Percentiles rank a stretch among this genome's conserved stretches.
phyloP scores from a whole-genome alignment of 2,329 filamentous ascomycete species.

The Cladosporium colombiae region DNA sequence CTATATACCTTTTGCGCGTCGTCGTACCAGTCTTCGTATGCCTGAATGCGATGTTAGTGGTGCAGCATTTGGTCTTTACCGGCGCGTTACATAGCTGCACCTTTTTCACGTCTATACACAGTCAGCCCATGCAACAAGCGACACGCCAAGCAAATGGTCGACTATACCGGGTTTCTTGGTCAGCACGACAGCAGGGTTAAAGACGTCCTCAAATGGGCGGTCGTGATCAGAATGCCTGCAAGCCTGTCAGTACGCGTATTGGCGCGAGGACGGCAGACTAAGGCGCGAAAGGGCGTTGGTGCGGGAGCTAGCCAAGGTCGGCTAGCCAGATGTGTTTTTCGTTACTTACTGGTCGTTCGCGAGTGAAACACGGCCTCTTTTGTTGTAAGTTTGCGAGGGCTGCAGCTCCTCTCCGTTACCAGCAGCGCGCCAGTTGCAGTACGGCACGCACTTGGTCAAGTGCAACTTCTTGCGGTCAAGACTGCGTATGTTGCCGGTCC shows the following conservation, averaged over 20 bases:
- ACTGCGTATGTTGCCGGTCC: constrained; percentile 36
- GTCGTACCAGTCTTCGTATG: constrained; percentile 8
- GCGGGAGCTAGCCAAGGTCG: background rate
- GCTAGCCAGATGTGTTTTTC: background rate
- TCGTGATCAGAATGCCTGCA: constrained; percentile 5
- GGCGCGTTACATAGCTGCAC: background rate
- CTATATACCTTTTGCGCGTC: background rate
- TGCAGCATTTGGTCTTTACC: background rate
- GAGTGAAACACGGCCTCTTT: background rate
- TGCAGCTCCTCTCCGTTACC: constrained; percentile 38
- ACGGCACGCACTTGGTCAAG: constrained; percentile 33
- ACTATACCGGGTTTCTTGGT: constrained; percentile 9
- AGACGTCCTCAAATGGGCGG: background rate
- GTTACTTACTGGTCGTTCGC: background rate
- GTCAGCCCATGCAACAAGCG: background rate
- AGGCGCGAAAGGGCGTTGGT: background rate
- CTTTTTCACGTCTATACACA: constrained; percentile 1
- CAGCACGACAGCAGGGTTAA: constrained; percentile 1
- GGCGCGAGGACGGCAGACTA: background rate
- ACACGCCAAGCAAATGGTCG: constrained; percentile 1
- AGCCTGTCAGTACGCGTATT: constrained; percentile 7
- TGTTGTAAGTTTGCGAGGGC: constrained; percentile 29
- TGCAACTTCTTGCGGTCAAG: constrained; percentile 38
- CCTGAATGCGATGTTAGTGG: background rate
- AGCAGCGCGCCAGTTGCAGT: constrained; percentile 33